Base-by-base conservation (phyloP, 192 early-diverging fungal genomes). In the Backusella sp. region DNA sequence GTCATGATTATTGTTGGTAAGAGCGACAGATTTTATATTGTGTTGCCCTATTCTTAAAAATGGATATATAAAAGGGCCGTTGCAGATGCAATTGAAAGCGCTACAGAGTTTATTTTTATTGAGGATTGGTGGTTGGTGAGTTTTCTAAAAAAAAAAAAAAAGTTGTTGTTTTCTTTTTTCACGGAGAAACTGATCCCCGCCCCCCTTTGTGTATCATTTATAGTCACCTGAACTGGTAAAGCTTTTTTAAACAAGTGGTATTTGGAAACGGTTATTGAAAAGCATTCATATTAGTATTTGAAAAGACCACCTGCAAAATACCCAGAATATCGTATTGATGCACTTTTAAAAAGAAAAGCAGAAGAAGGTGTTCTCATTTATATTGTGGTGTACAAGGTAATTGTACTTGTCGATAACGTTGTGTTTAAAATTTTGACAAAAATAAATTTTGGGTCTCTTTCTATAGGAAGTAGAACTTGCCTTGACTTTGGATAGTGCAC, bases 311-410 rank as follows among this genome's bases (percentile, higher is more conserved):
- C 91, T 21, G 76, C 84, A 66, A 88, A 92, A 56, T 90, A 93
- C 73, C 88, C 92, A 42, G 88, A 94, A 74, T 95, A 88, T 76
- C 89, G 95, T 14, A 77, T 97, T 14, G 95, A 97, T 76, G 85
- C 85, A 23, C 78, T 96, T 52, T 84, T 97, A n/a, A 89, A 94
- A 79, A 79, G 67, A 80, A 96, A 96, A 82, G 95, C 95, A 36
- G 88, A 92, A 79, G 88, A 94, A 77, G 94, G 94, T 34, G 91
- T 97, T 26, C 88, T 90, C 79, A 94, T 97, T 76, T 95, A 93
- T 76, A 88, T 97, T 56, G 88, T 94, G 0, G 86, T 97, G 14
- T 97, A 96, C 86, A 94, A 97, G 74, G 78, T 79, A 66, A 52
- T 37, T 28, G 7, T n/a, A 65, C 34, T 23, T 12, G 15, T 7